phyloP scores from a whole-genome alignment of 2,329 filamentous ascomycete genomes.

The Metarhizium sp. region DNA sequence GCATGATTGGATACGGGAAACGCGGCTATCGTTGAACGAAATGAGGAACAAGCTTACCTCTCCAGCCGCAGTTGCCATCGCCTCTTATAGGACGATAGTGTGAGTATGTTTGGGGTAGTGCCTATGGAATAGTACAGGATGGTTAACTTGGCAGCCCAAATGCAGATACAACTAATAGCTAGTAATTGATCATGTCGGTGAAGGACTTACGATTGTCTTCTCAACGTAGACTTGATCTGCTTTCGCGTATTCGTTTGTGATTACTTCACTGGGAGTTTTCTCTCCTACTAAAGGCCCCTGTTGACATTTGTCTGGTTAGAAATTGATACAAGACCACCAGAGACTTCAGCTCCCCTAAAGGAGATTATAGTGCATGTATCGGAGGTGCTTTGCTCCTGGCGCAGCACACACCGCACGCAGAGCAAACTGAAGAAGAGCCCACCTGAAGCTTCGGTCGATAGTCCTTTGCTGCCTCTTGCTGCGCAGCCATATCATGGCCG shows the following conservation, averaged over 20 bases:
- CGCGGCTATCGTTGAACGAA: neutral
- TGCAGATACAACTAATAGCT: too few relatives aligned
- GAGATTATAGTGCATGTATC: neutral
- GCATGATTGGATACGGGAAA: neutral
- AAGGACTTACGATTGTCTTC: conserved; percentile 68
- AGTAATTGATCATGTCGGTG: neutral
- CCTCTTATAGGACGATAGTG: conserved; percentile 82
- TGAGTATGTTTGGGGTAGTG: conserved; percentile 73
- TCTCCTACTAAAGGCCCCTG: conserved; percentile 79
- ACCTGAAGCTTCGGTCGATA: conserved; percentile 51
- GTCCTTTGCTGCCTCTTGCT: conserved; percentile 50
- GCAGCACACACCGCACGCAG: neutral
- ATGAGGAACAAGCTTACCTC: conserved; percentile 55
- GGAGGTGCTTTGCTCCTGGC: neutral
- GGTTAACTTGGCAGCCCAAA: neutral
- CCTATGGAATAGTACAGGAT: conserved; percentile 34
- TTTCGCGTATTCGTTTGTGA: conserved; percentile 79
- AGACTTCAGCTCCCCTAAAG: neutral
- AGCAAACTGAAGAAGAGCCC: conserved; percentile 14
- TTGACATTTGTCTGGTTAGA: neutral
- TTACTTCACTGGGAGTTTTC: conserved; percentile 64
- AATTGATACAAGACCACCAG: neutral
- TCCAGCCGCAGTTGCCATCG: conserved; percentile 95
- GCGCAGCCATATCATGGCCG: conserved; percentile 41
- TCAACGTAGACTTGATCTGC: conserved; percentile 76